Evolutionary conservation across 2,329 filamentous ascomycete genomes (phyloP).

Genomic region (Delphinella strobiligena): DNA sequence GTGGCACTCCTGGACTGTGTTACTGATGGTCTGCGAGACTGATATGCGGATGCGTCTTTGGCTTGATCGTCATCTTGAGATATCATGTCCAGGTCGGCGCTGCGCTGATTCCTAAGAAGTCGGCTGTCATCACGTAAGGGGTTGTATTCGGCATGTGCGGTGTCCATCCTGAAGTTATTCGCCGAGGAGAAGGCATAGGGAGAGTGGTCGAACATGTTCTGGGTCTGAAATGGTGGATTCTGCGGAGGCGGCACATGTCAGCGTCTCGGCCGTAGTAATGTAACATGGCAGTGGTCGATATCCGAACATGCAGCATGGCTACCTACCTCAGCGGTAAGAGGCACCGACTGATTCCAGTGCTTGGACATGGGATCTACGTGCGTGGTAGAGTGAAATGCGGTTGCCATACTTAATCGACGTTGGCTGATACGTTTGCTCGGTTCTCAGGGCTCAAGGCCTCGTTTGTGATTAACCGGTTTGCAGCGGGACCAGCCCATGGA

Average conservation of each 20-base stretch:
- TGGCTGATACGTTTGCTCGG: background rate
- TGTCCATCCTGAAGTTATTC: background rate
- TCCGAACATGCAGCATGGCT: too few species aligned
- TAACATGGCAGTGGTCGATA: too few species aligned
- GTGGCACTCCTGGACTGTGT: background rate
- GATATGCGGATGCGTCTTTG: constrained; percentile 1
- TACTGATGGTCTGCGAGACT: constrained; percentile 2
- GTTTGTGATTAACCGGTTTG: constrained; percentile 2
- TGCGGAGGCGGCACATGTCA: too few species aligned
- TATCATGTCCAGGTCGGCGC: background rate
- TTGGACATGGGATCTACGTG: background rate
- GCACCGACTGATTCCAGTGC: constrained; percentile 7
- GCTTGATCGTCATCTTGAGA: constrained; percentile 1
- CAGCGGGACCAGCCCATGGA: constrained; percentile 7
- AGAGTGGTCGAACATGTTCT: background rate
- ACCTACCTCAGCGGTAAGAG: constrained; percentile 4
- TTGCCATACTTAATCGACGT: constrained; percentile 3
- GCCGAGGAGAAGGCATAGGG: background rate
- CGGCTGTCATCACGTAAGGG: background rate
- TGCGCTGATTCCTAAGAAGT: background rate
- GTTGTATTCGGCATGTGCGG: background rate
- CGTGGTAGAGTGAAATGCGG: constrained; percentile 6
- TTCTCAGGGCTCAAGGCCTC: background rate
- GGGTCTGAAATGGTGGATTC: too few species aligned
- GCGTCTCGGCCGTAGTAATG: too few species aligned